Percentiles rank a stretch among this genome's conserved stretches.
Evolutionary conservation across 352 stramenopile species (phyloP).

Genomic region (Globisporangium echinulatum): DNA sequence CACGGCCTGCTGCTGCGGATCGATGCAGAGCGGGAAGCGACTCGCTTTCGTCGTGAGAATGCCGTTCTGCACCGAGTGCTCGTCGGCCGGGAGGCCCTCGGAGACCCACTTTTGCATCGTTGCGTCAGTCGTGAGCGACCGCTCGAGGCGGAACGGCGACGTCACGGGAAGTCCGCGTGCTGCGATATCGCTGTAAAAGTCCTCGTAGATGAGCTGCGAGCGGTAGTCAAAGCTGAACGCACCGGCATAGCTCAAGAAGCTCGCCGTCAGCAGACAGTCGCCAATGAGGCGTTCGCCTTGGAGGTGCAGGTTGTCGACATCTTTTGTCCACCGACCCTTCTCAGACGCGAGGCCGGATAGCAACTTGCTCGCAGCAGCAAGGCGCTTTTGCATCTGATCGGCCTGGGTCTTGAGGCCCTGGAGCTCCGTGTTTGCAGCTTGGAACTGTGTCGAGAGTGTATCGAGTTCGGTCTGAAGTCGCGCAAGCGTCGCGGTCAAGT

Average conservation of each 20-base stretch:
- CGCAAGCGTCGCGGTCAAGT: slow-evolving; percentile 82
- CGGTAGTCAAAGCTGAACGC: slow-evolving; percentile 91
- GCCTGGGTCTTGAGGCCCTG: slow-evolving; percentile 89
- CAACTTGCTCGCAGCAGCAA: slow-evolving; percentile 90
- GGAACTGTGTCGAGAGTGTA: slow-evolving; percentile 88
- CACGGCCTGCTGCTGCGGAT: slow-evolving; percentile 94
- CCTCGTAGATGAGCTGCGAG: slow-evolving; percentile 83
- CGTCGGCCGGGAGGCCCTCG: slow-evolving; percentile 90
- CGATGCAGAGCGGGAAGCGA: slow-evolving; percentile 93
- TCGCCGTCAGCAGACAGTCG: slow-evolving; percentile 87
- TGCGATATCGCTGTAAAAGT: slow-evolving; percentile 85
- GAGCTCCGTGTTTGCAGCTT: slow-evolving; percentile 89
- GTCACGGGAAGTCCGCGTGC: slow-evolving; percentile 78
- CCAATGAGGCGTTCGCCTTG: slow-evolving; percentile 85
- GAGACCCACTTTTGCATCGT: slow-evolving; percentile 93
- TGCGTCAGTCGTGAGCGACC: slow-evolving; percentile 89
- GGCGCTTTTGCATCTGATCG: slow-evolving; percentile 93
- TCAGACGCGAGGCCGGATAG: slow-evolving; percentile 90
- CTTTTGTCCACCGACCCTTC: slow-evolving; percentile 88
- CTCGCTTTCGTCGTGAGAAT: slow-evolving; percentile 93
- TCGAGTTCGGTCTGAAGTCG: slow-evolving; percentile 85
- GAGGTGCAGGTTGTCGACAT: slow-evolving; percentile 83
- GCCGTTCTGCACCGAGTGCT: slow-evolving; percentile 94
- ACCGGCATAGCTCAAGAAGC: slow-evolving; percentile 88
- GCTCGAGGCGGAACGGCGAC: slow-evolving; percentile 83